Evolutionary conservation across 163 green algal genomes (phyloP).

Genomic region (Coccomyxa subellipsoidea): DNA sequence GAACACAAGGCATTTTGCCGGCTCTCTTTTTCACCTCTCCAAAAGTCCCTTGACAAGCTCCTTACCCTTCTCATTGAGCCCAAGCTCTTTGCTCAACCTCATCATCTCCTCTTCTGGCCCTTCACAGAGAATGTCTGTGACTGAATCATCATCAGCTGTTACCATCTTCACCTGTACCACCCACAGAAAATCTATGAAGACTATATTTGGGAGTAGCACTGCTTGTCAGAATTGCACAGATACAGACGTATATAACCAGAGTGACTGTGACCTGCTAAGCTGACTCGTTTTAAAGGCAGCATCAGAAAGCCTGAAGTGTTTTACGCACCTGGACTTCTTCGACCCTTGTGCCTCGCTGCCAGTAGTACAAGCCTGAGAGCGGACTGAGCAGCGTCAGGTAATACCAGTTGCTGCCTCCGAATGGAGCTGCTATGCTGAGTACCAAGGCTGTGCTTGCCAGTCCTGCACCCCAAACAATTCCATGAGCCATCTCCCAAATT

Average conservation of each 20-base stretch:
- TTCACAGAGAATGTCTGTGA: slow-evolving; percentile 90
- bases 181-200: too few relatives aligned
- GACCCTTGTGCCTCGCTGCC: slow-evolving; percentile 61
- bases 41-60: slow-evolving; percentile 94
- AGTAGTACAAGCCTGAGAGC: slow-evolving; percentile 88
- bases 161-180: slow-evolving; percentile 90
- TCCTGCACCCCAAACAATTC: too few relatives aligned
- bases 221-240: too few relatives aligned
- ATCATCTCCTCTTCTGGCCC: slow-evolving; percentile 77
- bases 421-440: slow-evolving; percentile 70
- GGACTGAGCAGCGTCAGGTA: slow-evolving; percentile 74
- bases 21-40: slow-evolving; percentile 37
- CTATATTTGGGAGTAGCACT: too few relatives aligned
- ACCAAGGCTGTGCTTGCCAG: slow-evolving; percentile 79
- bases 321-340: slow-evolving; percentile 54
- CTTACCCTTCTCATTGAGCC: slow-evolving; percentile 94
- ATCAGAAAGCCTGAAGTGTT: background rate
- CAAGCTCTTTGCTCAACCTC: slow-evolving; percentile 58
- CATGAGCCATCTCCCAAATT: too few relatives aligned
- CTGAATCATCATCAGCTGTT: slow-evolving; percentile 82
- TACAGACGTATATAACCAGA: too few relatives aligned
- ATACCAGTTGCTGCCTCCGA: slow-evolving; percentile 92
- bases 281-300: background rate
- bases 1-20: background rate
- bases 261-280: too few relatives aligned